phyloP scores from a whole-genome alignment of 108 stramenopile genomes.

The Craspedostauros australis region DNA sequence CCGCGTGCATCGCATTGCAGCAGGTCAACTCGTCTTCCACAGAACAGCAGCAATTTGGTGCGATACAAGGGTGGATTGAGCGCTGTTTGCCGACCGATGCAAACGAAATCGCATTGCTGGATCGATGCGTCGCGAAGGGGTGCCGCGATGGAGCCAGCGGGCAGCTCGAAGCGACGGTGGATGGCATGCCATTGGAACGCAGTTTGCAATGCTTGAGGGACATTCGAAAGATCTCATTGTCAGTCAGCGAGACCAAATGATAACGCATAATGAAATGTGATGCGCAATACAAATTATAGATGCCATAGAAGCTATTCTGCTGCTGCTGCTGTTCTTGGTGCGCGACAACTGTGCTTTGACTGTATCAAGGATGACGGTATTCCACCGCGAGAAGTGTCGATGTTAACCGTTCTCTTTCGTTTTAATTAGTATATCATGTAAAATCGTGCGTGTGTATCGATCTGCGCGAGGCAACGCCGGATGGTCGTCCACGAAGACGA shows the following conservation, averaged over 20 bases:
- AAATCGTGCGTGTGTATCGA: no score
- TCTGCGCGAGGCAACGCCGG: no score
- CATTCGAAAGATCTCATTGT: slow-evolving; percentile 28
- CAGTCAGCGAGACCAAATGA: not conserved
- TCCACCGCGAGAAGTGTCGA: no score
- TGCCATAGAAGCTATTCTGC: no score
- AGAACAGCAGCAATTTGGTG: not conserved
- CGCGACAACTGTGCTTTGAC: no score
- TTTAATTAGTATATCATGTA: no score
- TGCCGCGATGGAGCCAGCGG: slow-evolving; percentile 70
- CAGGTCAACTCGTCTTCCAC: not conserved
- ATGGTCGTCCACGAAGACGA: no score
- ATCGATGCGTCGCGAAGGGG: slow-evolving; percentile 45
- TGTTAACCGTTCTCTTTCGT: no score
- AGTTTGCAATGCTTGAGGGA: slow-evolving; percentile 54
- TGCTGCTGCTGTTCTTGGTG: no score
- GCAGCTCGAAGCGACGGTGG: slow-evolving; percentile 57
- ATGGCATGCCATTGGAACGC: slow-evolving; percentile 67
- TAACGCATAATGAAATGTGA: not conserved
- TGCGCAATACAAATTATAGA: no score
- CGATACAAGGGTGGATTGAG: slow-evolving; percentile 15
- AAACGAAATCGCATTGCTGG: slow-evolving; percentile 43
- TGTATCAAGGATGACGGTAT: no score
- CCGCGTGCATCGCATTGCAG: slow-evolving; percentile 49
- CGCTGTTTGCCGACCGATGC: slow-evolving; percentile 47